These are phyloP conservation scores for Colletotrichum sp. DNA, from an alignment of 2,329 filamentous ascomycete genomes.

Conservation along the genomic window DNA sequence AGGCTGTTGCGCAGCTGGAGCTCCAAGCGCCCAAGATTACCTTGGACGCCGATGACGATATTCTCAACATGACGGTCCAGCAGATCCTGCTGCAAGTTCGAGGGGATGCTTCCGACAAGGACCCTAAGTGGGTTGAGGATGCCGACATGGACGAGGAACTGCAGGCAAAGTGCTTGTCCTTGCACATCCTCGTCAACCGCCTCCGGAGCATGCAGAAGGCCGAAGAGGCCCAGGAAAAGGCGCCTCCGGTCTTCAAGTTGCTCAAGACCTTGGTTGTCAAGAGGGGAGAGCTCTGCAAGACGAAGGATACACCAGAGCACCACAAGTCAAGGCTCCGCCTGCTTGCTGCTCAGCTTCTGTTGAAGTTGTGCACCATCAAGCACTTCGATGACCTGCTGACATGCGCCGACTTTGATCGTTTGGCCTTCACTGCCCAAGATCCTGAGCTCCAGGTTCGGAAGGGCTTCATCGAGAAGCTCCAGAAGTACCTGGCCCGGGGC, in stretches of 20 bases:
- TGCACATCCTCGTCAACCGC: slow-evolving; percentile 87
- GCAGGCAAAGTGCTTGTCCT: slow-evolving; percentile 80
- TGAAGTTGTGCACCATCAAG: slow-evolving; percentile 84
- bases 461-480: slow-evolving; percentile 82
- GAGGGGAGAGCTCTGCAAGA: slow-evolving; percentile 81
- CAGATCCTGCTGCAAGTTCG: slow-evolving; percentile 76
- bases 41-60: slow-evolving; percentile 75
- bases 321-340: slow-evolving; percentile 85
- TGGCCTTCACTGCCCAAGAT: slow-evolving; percentile 85
- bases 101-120: slow-evolving; percentile 59
- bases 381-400: slow-evolving; percentile 78
- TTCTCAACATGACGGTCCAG: slow-evolving; percentile 78
- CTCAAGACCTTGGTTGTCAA: slow-evolving; percentile 77
- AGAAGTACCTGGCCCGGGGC: slow-evolving; percentile 84
- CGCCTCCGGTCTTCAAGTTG: slow-evolving; percentile 76
- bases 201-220: slow-evolving; percentile 66
- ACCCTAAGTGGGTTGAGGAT: slow-evolving; percentile 71
- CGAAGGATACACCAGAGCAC: slow-evolving; percentile 73
- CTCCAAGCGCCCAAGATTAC: slow-evolving; percentile 76
- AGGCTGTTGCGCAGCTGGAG: slow-evolving; percentile 76
- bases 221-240: slow-evolving; percentile 61
- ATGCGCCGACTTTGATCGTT: slow-evolving; percentile 76
- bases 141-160: slow-evolving; percentile 79
- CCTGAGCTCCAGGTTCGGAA: slow-evolving; percentile 74
- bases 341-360: slow-evolving; percentile 76